Evolutionary conservation across 768 basidiomycete species (phyloP), one percentile per base, ranked within the genome.

Genomic region (Suillus subalutaceus): DNA sequence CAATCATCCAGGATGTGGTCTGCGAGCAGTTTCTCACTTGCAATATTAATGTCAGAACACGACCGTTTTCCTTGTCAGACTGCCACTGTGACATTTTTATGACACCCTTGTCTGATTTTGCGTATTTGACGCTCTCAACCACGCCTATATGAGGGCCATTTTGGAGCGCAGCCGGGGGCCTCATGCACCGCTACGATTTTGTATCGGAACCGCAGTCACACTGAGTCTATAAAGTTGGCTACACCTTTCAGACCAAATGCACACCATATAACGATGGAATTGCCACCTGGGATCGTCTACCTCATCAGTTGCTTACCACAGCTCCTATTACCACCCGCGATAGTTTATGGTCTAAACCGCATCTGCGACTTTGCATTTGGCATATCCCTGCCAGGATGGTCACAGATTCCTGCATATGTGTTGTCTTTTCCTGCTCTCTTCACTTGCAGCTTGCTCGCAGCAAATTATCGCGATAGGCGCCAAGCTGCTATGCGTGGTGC

Each of bases 401-500:
- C 68, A 6, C 66, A 69, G 23, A 56, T 63, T 15, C 35, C 63
- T 3, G 63, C 71, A 38, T 77, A 32, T 30, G 18, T 75, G 16
- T 46, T 68, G 3, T 75, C 78, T 3, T 72, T 79, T 9, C 71
- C 75, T 3, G 32, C 71, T 12, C 70, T 66, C 32, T 50, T 78
- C 4, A 52, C 70, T 2, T 65, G 63, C 10, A 68, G 62, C 26
- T 66, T 69, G 23, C 26, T 70, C 7, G 69, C 68, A 53, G 56
- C 66, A 44, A 67, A 73, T n/a, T 30, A 61, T 35, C 62, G 46
- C 7, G 73, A 84, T 16, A 76, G 71, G 44, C 77, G 81, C 10
- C 72, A 77, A 13, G 87, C 87, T 8, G 79, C 79, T 7, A 73
- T 74, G 1, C 58, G 79, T 26, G 86, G 85, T 4, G 86, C 86